Base-by-base conservation (phyloP, 75 land plant species). In the Pinus tabuliformis region DNA sequence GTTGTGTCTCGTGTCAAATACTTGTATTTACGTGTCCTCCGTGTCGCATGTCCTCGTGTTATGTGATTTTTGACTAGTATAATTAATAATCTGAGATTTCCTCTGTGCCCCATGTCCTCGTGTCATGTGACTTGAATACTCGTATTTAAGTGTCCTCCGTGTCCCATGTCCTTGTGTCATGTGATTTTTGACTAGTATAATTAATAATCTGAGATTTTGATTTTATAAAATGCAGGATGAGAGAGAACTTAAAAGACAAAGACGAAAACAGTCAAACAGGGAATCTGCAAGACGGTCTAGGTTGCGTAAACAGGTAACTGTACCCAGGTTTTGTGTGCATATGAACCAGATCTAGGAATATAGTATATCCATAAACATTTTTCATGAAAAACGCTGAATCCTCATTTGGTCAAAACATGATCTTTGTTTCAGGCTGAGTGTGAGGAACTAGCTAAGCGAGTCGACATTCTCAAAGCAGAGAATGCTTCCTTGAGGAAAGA, bases 281-380 rank as follows among this genome's bases (percentile, higher is more conserved):
- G 90, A 88, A 78, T 86, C 90, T 4, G 90, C 90, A 62, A 75
- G 90, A 28, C 81, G 90, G 62, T 88, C 90, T 33, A 75, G 90
- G 30, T 62, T 86, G 58, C 81, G 90, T 20, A 88, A 88, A 74
- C 89, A 89, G 89, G 85, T 79, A 65, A 68, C 16, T 56, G 21
- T 73, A 22, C 72, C 37, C 28, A 30, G 17, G 37, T 70, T 70
- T 70, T 26, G 13, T 70, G 8, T 24, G 28, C 26, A 37, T 8
- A 17, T 30, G 20, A 8, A 26, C 12, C 28, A 24, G 24, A 18
- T 24, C 21, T 60, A 60, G 62, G 22, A 60, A 8, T n/a, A 60
- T 9, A 60, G 6, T n/a, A 60, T 60, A 21, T 60, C n/a, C 22
- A n/a, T 8, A n/a, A 8, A 22, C 1, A 60, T n/a, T 60, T 60